Percentiles rank a stretch among this genome's conserved stretches.
Conservation (phyloP, 495 filamentous ascomycete species). For the Lichina pygmaea region DNA sequence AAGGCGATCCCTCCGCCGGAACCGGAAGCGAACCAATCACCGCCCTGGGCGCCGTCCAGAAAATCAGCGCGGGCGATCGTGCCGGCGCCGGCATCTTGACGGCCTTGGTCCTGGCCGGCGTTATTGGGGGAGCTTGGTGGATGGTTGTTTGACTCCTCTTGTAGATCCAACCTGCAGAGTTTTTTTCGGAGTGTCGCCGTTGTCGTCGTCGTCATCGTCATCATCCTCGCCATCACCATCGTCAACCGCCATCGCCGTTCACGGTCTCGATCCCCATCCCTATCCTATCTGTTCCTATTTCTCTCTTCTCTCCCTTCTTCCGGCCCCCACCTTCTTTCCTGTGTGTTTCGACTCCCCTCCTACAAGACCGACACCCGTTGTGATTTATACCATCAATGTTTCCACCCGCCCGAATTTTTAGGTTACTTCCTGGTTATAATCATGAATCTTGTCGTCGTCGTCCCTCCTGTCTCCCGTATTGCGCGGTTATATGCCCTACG, state of each 20-base stretch:
- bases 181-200: no score
- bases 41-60: conserved; percentile 4
- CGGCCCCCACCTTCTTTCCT: neutral
- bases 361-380: no score
- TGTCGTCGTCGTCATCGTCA: neutral
- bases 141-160: conserved; percentile 9
- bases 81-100: conserved; percentile 36
- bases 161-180: neutral
- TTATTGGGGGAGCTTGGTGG: conserved; percentile 19
- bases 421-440: no score
- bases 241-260: neutral
- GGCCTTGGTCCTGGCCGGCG: conserved; percentile 13
- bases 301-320: neutral
- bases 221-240: neutral
- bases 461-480: no score
- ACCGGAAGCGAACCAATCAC: conserved; percentile 10
- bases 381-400: no score
- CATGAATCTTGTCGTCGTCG: no score
- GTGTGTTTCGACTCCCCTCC: no score
- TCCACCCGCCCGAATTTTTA: no score
- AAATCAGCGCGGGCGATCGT: conserved; percentile 23
- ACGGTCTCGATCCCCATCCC: neutral
- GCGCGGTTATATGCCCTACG: no score
- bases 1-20: conserved; percentile 43
- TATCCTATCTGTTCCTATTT: neutral